These are phyloP conservation scores for Paramecium primaurelia DNA, from an alignment of 73 alveolate genomes.

Conservation along the genomic window DNA sequence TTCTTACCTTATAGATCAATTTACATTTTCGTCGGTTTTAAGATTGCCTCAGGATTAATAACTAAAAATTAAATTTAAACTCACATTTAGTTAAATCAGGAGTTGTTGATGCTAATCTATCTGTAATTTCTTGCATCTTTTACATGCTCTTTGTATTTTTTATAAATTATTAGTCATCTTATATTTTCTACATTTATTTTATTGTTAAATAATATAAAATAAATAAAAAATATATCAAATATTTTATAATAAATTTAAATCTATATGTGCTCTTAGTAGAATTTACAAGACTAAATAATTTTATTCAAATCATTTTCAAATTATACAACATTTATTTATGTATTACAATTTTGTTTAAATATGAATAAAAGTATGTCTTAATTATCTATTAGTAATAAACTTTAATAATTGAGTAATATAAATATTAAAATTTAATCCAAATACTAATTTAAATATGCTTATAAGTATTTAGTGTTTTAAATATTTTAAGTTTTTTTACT, in stretches of 20 bases:
- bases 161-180: constrained; percentile 48
- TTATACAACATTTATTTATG: background rate
- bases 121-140: constrained; percentile 52
- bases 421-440: too few species aligned
- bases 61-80: background rate
- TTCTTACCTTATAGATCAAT: constrained; percentile 19
- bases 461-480: background rate
- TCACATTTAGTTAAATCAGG: constrained; percentile 59
- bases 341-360: background rate
- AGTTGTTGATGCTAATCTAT: constrained; percentile 48
- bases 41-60: constrained; percentile 19
- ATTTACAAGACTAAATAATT: too few species aligned
- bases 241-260: too few species aligned
- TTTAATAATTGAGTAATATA: too few species aligned
- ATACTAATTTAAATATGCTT: too few species aligned
- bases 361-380: too few species aligned
- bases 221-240: background rate
- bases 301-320: too few species aligned
- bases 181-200: background rate
- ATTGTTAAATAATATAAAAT: background rate
- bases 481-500: too few species aligned
- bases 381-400: too few species aligned
- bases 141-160: constrained; percentile 47
- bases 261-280: too few species aligned
- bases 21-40: constrained; percentile 27